Conservation (phyloP, 2,329 filamentous ascomycete species). For the Fusarium scirpi region DNA sequence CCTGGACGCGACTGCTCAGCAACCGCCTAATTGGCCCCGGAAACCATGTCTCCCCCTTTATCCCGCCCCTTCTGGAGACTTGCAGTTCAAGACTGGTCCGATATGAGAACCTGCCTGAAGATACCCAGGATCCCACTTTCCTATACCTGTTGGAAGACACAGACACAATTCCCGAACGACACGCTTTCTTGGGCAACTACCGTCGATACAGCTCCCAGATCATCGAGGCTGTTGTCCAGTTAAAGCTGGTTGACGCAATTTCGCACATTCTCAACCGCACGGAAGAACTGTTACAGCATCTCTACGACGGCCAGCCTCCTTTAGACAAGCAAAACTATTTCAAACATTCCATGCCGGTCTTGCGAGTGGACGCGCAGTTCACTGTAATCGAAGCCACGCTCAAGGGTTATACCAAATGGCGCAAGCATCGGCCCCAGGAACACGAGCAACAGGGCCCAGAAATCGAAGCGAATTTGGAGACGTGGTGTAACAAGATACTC, state of each 20-base stretch:
- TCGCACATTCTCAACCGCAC: slow-evolving; percentile 86
- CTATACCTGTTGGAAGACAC: slow-evolving; percentile 92
- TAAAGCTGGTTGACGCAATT: slow-evolving; percentile 86
- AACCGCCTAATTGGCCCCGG: slow-evolving; percentile 75
- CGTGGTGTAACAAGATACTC: slow-evolving; percentile 79
- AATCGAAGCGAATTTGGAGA: slow-evolving; percentile 73
- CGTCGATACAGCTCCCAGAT: slow-evolving; percentile 88
- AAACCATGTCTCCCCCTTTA: slow-evolving; percentile 71
- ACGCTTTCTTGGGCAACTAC: slow-evolving; percentile 96
- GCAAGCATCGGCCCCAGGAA: slow-evolving; percentile 49
- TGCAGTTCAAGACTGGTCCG: slow-evolving; percentile 86
- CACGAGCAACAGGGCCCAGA: slow-evolving; percentile 64
- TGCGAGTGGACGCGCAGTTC: slow-evolving; percentile 89
- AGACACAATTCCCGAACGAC: slow-evolving; percentile 91
- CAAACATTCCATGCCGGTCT: slow-evolving; percentile 77
- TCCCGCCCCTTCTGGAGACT: slow-evolving; percentile 82
- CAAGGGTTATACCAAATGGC: slow-evolving; percentile 90
- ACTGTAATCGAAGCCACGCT: slow-evolving; percentile 89
- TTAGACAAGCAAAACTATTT: slow-evolving; percentile 74
- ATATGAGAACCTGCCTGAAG: slow-evolving; percentile 87
- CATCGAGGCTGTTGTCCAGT: slow-evolving; percentile 86
- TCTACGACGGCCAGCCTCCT: slow-evolving; percentile 77
- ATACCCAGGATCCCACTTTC: slow-evolving; percentile 82
- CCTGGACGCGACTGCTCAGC: slow-evolving; percentile 86
- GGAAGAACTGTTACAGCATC: slow-evolving; percentile 76